Evolutionary conservation across 2,329 filamentous ascomycete genomes (phyloP).

Genomic region (Colletotrichum viniferum): DNA sequence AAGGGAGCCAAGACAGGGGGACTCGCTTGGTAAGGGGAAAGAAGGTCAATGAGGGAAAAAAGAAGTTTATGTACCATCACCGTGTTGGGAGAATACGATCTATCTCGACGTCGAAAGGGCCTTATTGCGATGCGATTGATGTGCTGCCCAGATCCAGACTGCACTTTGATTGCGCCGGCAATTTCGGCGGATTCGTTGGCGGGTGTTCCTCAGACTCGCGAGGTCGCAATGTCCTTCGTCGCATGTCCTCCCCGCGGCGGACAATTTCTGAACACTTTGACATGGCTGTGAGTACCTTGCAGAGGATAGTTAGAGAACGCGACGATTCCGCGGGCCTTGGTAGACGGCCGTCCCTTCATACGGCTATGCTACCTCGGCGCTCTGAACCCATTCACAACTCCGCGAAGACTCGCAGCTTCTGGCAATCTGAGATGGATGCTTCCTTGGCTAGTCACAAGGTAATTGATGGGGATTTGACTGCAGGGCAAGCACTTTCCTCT

Average conservation of each 20-base stretch:
- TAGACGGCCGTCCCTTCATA: background rate
- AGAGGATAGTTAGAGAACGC: background rate
- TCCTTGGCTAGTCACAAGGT: background rate
- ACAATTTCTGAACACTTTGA: background rate
- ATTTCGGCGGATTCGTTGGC: background rate
- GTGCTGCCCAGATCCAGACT: background rate
- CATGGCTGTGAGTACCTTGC: background rate
- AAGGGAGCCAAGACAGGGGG: background rate
- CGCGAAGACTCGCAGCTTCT: background rate
- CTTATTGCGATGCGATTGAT: background rate
- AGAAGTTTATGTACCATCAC: conserved; percentile 5
- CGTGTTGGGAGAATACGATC: background rate
- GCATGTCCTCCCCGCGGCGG: background rate
- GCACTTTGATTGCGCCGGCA: background rate
- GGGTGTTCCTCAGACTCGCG: background rate
- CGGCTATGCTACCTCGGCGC: background rate
- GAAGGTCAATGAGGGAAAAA: background rate
- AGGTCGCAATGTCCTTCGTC: background rate
- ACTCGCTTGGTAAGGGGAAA: background rate
- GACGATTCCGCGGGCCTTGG: background rate
- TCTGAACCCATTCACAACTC: background rate
- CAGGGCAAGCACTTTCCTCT: background rate
- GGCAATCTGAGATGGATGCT: background rate
- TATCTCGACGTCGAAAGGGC: background rate
- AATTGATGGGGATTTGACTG: background rate